Conservation (phyloP, 2,329 filamentous ascomycete species). For the Colletotrichum limetticola region DNA sequence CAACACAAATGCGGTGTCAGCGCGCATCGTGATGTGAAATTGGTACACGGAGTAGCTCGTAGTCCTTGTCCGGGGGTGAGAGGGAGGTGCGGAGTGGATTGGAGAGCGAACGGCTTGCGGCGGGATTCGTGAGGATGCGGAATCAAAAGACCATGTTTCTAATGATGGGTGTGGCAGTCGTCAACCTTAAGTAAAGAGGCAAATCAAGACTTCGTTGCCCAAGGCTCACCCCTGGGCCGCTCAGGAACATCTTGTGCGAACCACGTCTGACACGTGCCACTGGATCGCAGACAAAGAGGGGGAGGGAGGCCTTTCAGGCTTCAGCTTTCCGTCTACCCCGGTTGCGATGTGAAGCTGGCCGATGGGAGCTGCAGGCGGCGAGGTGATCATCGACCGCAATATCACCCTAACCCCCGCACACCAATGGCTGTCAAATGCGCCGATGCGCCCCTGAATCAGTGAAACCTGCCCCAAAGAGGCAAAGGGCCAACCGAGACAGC, state of each 20-base stretch:
- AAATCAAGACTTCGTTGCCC: not conserved
- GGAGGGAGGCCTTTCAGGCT: not conserved
- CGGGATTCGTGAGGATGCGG: not conserved
- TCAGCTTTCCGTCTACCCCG: not conserved
- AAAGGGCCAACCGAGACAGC: constrained; percentile 1
- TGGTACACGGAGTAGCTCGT: not conserved
- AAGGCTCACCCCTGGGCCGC: not conserved
- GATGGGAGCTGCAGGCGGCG: not conserved
- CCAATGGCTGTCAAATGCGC: not conserved
- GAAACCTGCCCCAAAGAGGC: constrained; percentile 1
- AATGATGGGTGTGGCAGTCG: not conserved
- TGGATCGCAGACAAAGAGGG: not conserved
- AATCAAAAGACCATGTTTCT: not conserved
- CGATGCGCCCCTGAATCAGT: constrained; percentile 5
- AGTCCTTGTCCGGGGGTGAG: not conserved
- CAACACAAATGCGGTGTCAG: constrained; percentile 20
- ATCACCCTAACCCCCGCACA: constrained; percentile 8
- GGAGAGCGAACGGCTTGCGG: not conserved
- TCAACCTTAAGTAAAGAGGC: constrained; percentile 22
- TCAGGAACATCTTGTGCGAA: constrained; percentile 15
- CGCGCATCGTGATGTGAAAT: constrained; percentile 14
- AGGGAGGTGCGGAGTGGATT: not conserved
- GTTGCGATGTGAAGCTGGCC: not conserved
- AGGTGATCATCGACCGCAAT: not conserved
- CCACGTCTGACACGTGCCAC: not conserved